phyloP scores from a whole-genome alignment of 2,329 filamentous ascomycete species.

The Ophiocordyceps polyrhachis-furcata region DNA sequence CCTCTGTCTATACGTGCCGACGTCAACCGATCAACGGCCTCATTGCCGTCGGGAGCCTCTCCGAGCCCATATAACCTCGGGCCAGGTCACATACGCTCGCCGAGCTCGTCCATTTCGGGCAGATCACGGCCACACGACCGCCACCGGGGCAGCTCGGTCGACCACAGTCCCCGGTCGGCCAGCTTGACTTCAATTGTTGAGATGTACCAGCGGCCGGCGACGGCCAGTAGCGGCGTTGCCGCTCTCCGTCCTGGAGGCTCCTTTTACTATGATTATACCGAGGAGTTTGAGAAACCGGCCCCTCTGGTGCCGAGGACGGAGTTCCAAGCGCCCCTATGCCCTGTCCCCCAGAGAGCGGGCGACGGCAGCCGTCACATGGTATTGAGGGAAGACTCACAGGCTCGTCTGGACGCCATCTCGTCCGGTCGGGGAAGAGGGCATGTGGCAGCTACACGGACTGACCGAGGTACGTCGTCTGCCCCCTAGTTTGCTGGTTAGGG shows the following conservation, averaged over 20 bases:
- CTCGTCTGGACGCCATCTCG: background rate
- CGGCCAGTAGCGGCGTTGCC: conserved; percentile 9
- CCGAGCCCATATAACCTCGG: conserved; percentile 8
- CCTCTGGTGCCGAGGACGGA: conserved; percentile 5
- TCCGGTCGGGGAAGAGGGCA: background rate
- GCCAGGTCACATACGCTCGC: conserved; percentile 15
- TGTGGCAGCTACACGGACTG: background rate
- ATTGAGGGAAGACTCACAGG: conserved; percentile 7
- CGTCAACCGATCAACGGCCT: conserved; percentile 21
- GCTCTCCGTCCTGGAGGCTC: conserved; percentile 14
- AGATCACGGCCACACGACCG: conserved; percentile 12
- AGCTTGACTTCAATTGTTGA: conserved; percentile 32
- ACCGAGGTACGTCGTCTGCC: background rate
- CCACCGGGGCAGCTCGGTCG: conserved; percentile 16
- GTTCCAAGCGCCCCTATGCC: conserved; percentile 10
- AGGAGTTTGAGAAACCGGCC: conserved; percentile 24
- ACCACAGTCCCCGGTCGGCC: conserved; percentile 21
- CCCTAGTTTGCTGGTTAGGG: background rate
- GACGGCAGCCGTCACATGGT: conserved; percentile 10
- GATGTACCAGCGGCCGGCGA: conserved; percentile 20
- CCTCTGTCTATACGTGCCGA: conserved; percentile 21
- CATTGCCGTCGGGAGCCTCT: conserved; percentile 15
- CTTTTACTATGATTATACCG: conserved; percentile 34
- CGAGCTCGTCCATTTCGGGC: conserved; percentile 14
- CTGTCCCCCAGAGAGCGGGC: conserved; percentile 11